Base-by-base conservation (phyloP, 1,284 basidiomycete genomes). In the Acaromyces ingoldii region DNA sequence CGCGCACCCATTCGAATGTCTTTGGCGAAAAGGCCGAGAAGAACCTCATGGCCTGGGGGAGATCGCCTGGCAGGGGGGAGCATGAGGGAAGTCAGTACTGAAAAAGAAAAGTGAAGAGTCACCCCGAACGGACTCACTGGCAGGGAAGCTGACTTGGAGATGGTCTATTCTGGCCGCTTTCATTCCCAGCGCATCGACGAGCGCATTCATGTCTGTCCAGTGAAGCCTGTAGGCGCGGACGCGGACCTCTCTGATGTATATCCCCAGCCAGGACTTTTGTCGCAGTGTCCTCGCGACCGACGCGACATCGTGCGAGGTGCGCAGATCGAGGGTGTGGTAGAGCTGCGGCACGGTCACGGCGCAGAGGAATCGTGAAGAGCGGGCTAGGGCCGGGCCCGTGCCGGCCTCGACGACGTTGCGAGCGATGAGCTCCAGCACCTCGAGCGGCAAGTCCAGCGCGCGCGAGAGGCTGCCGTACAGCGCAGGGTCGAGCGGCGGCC, bases 1-100 rank as follows among this genome's bases (percentile, higher is more conserved):
- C 7, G 28, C 38, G 7, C 38, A 40, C 17, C 42, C 42, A 45
- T 29, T 45, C 42, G 15, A 45, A 45, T 22, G 6, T 31, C 34
- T 45, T 30, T 3, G 42, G 42, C 2, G 42, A 45, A 29, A 45
- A 45, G 17, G 11, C 4, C 4, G 17, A 19, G 6, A 45, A 29
- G 42, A 45, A 33, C 13, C 29, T 28, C 24, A 45, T 6, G 4
- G 42, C 42, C 19, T 19, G 17, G 4, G 17, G 28, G 10, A 45
- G 15, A 25, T 45, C n/a, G n/a, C n/a, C n/a, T n/a, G n/a, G n/a
- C n/a, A n/a, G n/a, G n/a, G n/a, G n/a, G n/a, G n/a, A n/a, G n/a
- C n/a, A n/a, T n/a, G n/a, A n/a, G n/a, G n/a, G n/a, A n/a, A n/a
- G n/a, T n/a, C n/a, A n/a, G n/a, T n/a, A n/a, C n/a, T n/a, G n/a